Base-by-base conservation (phyloP, 371 early-diverging fungal species). In the Mortierella sp. region DNA sequence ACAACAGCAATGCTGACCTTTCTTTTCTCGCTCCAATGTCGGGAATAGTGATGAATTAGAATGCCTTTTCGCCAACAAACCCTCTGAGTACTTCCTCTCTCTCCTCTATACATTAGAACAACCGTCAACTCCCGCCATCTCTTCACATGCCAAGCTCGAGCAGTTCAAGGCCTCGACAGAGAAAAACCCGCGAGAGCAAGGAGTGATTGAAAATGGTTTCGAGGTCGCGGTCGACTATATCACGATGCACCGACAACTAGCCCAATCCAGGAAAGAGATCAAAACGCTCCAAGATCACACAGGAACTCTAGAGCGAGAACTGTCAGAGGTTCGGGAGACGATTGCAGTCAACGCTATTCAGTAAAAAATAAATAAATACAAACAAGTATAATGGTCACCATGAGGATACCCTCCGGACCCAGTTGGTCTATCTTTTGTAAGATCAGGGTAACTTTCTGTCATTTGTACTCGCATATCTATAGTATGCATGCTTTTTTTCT, bases 201-300 rank as follows among this genome's bases (percentile, higher is more conserved):
- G 77, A 1, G 77, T 77, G 0, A 72, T 77, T 48, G 77, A 77
- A 50, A 77, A 71, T 44, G 77, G 77, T 7, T 77, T 72, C 23
- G 77, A 77, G 23, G 77, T 77, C 12, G 68, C 77, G 1, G 45
- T 58, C 4, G 77, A 77, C 19, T 77, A 72, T 47, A 23, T 77
- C 5, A 64, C 57, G 47, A 77, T 77, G 77, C 72, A 77, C 7
- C 61, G 68, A 29, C 65, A 77, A 18, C 62, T 77, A 37, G 68
- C 72, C 3, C 56, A 56, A 30, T 60, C 77, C 9, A 71, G 68
- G 37, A 64, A 68, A 16, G 77, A 72, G 43, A 77, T 77, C 72
- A 53, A 72, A 7, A 77, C 77, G n/a, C 30, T 77, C 28, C 77
- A 77, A 9, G 77, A 68, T 15, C 68, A 72, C 16, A 53, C 72